phyloP scores from a whole-genome alignment of 306 rosid genomes.

The Dryas alaskensis region DNA sequence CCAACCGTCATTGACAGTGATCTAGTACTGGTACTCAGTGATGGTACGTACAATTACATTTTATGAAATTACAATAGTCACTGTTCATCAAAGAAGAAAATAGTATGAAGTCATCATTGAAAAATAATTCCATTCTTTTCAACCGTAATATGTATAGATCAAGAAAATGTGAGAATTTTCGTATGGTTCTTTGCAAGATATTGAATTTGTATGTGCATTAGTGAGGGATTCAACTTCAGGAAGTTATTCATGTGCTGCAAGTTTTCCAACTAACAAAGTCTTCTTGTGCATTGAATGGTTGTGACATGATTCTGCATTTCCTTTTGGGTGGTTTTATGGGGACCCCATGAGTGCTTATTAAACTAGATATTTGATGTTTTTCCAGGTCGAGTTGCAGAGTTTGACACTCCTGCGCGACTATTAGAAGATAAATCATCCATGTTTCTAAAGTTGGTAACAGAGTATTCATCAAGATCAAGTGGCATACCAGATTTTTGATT shows the following conservation, averaged over 20 bases:
- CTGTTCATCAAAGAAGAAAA: not conserved
- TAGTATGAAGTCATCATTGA: not conserved
- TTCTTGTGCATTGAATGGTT: slow-evolving; percentile 1
- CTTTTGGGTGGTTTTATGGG: not conserved
- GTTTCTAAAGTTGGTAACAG: slow-evolving; percentile 81
- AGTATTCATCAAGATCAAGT: slow-evolving; percentile 76
- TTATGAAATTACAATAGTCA: not conserved
- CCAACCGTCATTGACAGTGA: slow-evolving; percentile 95
- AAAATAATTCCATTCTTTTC: not conserved
- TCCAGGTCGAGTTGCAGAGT: slow-evolving; percentile 86
- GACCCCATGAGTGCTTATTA: not conserved
- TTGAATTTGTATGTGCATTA: not conserved
- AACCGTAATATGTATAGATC: not conserved
- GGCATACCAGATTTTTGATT: slow-evolving; percentile 59
- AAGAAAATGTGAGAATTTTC: not conserved
- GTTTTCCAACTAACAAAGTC: not conserved
- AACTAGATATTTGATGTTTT: slow-evolving; percentile 26
- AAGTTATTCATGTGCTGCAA: not conserved
- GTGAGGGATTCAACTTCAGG: not conserved
- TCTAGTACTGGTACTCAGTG: slow-evolving; percentile 80
- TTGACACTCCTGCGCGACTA: slow-evolving; percentile 64
- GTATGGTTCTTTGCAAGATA: not conserved
- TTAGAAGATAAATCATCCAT: slow-evolving; percentile 86
- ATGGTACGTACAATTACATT: slow-evolving; percentile 50
- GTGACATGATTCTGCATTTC: not conserved